Evolutionary conservation across 768 basidiomycete genomes (phyloP), one percentile per base, ranked within the genome.

Genomic region (Dacryopinax primogenitus): DNA sequence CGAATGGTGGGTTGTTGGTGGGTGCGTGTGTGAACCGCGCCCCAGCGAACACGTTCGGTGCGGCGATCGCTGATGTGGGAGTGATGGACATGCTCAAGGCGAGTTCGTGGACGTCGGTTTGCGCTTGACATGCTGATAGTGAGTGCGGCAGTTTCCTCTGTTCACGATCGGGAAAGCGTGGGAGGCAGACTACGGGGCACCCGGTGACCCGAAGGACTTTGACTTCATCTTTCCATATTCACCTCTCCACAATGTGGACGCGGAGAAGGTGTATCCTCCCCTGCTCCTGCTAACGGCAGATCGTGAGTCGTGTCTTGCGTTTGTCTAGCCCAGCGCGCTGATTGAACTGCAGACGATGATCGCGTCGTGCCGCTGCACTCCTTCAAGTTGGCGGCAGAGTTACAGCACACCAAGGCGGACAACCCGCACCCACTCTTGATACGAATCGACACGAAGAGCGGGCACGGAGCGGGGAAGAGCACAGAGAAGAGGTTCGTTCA

Each of bases 361-460:
- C 85, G 90, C 34, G 90, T 92, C n/a, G 88, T 91, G 3, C 88
- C 88, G 1, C 77, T 89, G 72, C 90, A 91, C 74, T 88, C 88
- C 9, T 90, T 88, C 81, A 92, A 92, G 75, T 79, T 84, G 62
- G 84, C 86, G 0, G 90, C 90, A 16, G 83, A 84, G n/a, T 76
- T 91, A 36, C 90, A 92, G 71, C 75, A 91, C 71, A 76, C 74
- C 1, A 74, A 83, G 0, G 79, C 86, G 0, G 69, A 83, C 51
- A 92, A 90, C 72, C 81, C 83, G 0, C 75, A 89, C 70, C 90
- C 90, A 3, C 77, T 92, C 13, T 77, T 92, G 21, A 76, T 91
- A 61, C 82, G 88, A 23, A 83, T 92, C 30, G 88, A 91, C 71
- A 84, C 84, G 75, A 89, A 89, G 72, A 82, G 86, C 1, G 88